phyloP scores from a whole-genome alignment of 164 flowering plant species.

The Akebia trifoliata region DNA sequence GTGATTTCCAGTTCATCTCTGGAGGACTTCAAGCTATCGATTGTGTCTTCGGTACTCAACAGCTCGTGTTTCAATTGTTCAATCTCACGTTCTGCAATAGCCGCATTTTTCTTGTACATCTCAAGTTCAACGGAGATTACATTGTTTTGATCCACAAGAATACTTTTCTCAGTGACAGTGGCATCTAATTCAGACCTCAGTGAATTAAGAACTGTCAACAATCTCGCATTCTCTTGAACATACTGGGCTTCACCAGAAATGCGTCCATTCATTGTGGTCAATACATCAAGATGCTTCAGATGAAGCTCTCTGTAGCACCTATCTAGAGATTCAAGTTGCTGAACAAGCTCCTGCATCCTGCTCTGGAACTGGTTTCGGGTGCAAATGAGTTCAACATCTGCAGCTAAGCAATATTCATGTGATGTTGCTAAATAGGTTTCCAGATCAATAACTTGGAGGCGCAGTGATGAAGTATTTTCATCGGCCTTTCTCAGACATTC shows the following conservation, averaged over 20 bases:
- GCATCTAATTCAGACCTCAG: constrained; percentile 52
- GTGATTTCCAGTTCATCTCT: constrained; percentile 55
- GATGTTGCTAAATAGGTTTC: constrained; percentile 41
- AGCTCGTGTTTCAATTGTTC: constrained; percentile 36
- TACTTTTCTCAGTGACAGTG: constrained; percentile 22
- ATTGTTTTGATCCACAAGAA: constrained; percentile 30
- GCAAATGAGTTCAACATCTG: constrained; percentile 50
- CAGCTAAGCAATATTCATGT: constrained; percentile 38
- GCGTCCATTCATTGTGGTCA: constrained; percentile 27
- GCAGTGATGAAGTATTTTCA: constrained; percentile 30
- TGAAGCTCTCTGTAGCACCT: constrained; percentile 34
- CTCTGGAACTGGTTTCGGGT: constrained; percentile 37
- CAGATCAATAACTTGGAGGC: constrained; percentile 23
- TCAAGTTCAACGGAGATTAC: constrained; percentile 32
- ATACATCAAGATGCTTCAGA: constrained; percentile 37
- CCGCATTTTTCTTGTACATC: constrained; percentile 29
- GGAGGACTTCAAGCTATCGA: constrained; percentile 36
- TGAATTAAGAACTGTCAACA: constrained; percentile 34
- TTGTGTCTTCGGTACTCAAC: constrained; percentile 33
- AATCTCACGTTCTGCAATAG: constrained; percentile 32
- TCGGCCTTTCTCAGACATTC: constrained; percentile 27
- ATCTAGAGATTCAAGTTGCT: constrained; percentile 31
- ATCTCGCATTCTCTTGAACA: constrained; percentile 42
- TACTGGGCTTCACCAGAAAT: constrained; percentile 39
- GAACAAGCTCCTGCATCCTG: constrained; percentile 34